Evolutionary conservation across 225 moss, liverwort and hornwort species (phyloP).

Genomic region (Marchantia paleacea): DNA sequence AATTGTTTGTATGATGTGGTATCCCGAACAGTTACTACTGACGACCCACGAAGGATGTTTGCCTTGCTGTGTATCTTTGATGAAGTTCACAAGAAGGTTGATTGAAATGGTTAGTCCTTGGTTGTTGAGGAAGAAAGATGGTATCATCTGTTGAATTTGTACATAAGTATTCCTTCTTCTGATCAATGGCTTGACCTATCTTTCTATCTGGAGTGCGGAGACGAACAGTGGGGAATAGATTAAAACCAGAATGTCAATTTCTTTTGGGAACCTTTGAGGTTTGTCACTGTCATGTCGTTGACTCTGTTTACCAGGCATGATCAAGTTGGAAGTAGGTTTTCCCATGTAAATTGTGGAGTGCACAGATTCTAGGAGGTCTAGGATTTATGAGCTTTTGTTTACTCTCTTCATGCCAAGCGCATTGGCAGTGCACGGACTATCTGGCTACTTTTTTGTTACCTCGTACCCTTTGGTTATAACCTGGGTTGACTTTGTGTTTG

Average conservation of each 20-base stretch:
- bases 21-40: slow-evolving; percentile 3
- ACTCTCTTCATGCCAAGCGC: not conserved
- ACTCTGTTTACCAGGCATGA: not conserved
- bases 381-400: not conserved
- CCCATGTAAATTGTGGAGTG: slow-evolving; percentile 1
- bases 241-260: not conserved
- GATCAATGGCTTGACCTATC: slow-evolving; percentile 12
- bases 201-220: not conserved
- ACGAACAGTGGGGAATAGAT: not conserved
- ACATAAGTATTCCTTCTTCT: slow-evolving; percentile 4
- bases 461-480: not conserved
- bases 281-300: not conserved
- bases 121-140: slow-evolving; percentile 21
- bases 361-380: not conserved
- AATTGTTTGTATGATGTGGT: slow-evolving; percentile 37
- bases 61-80: slow-evolving; percentile 18
- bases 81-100: slow-evolving; percentile 9
- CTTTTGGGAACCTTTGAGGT: not conserved
- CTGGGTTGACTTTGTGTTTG: not conserved
- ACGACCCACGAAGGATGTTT: slow-evolving; percentile 20
- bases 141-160: slow-evolving; percentile 15
- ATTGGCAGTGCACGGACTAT: not conserved
- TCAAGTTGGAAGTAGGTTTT: not conserved
- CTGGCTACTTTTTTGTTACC: not conserved
- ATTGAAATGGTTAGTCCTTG: slow-evolving; percentile 19